Evolutionary conservation across 495 filamentous ascomycete genomes (phyloP), one percentile per base, ranked within the genome.

Genomic region (Trichocladium uniseriatum): DNA sequence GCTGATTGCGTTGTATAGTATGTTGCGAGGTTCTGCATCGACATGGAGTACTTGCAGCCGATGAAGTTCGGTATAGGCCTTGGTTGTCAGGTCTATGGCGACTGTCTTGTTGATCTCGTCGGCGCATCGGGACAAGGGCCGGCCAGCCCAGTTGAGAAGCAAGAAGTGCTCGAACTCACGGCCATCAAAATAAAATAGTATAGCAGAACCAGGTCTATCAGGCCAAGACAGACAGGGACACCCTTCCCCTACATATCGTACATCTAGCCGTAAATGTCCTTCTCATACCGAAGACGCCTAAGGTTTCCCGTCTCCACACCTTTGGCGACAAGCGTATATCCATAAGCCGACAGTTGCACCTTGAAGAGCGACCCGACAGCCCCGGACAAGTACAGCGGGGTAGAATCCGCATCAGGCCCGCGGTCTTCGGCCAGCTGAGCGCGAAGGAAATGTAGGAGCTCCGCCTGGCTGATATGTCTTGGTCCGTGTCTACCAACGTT

Each of bases 321-420:
- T 56, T 78, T 78, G 14, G 68, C 71, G 13, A 71, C 68, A 45
- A 76, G 56, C 27, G 69, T 74, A 45, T 78, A 76, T 40, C 73
- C 69, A 47, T 75, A 56, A 10, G 70, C 67, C 45, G 61, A 63
- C 24, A 74, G 55, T 21, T 67, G 66, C 42, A 73, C 55, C 46
- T 70, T 71, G 40, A 73, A 71, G 39, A 73, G 65, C 16, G 64
- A 61, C 11, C 69, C 66, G 22, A 62, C 48, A 11, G 63, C 55
- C 13, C 74, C 67, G 29, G 64, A 58, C 13, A 63, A 15, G 44
- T 69, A 58, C 36, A 77, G 56, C 27, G 68, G 69, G 45, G 63
- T 53, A 45, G 50, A 72, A 28, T 72, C 64, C 10, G 63, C 61
- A 31, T 62, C 57, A n/a, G 31, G 22, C 38, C 61, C 59, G 45